phyloP scores from a whole-genome alignment of 768 basidiomycete genomes.

The Cubamyces sp. region DNA sequence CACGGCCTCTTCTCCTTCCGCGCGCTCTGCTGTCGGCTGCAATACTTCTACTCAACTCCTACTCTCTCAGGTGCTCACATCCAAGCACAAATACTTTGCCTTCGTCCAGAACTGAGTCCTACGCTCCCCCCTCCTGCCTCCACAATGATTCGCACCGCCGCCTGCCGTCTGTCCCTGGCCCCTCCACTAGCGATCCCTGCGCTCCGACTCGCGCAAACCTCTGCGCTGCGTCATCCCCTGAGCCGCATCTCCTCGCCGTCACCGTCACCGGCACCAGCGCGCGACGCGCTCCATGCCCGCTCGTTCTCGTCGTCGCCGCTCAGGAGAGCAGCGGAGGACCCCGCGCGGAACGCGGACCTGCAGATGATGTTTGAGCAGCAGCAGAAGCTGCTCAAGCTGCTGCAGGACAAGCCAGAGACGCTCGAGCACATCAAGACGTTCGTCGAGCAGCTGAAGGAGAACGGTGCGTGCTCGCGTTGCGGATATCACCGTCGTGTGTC shows the following conservation, averaged over 20 bases:
- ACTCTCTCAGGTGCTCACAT: too few relatives aligned
- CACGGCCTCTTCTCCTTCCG: slow-evolving; percentile 6
- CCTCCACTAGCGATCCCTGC: slow-evolving; percentile 11
- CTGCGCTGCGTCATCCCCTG: slow-evolving; percentile 8
- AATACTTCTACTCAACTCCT: background rate
- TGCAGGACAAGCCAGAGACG: slow-evolving; percentile 25
- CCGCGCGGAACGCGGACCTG: slow-evolving; percentile 10
- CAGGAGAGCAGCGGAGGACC: slow-evolving; percentile 14
- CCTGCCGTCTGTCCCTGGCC: slow-evolving; percentile 5
- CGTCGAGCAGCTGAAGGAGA: slow-evolving; percentile 16
- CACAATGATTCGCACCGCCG: slow-evolving; percentile 13
- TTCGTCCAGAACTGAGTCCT: background rate
- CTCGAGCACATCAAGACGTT: slow-evolving; percentile 24
- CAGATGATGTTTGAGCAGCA: slow-evolving; percentile 22
- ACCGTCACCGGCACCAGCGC: background rate
- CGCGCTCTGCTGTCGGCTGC: background rate
- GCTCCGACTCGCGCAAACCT: slow-evolving; percentile 18
- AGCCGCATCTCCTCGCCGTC: background rate
- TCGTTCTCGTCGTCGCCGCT: slow-evolving; percentile 18
- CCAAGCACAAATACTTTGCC: too few relatives aligned
- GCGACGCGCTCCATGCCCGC: slow-evolving; percentile 14
- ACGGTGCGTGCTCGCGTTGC: slow-evolving; percentile 14
- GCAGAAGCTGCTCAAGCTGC: slow-evolving; percentile 22
- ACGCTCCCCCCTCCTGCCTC: background rate
- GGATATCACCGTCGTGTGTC: background rate